Evolutionary conservation across 768 basidiomycete species (phyloP), one percentile per base, ranked within the genome.

Genomic region (Mrakia gelida): DNA sequence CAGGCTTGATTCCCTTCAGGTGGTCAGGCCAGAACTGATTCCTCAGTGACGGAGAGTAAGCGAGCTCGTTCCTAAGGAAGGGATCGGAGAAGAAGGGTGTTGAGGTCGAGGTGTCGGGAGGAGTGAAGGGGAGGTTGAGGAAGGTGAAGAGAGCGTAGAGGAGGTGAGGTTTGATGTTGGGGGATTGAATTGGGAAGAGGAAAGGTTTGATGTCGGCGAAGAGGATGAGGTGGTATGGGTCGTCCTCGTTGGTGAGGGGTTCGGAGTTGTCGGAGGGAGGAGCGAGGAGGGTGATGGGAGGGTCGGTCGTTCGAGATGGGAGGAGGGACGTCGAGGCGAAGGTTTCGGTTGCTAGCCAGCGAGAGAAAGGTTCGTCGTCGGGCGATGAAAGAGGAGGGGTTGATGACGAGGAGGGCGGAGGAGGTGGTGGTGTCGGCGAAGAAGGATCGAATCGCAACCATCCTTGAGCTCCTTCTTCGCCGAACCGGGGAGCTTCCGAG

Each of bases 191-290:
- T 23, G 82, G 71, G 79, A 85, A 83, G 43, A 86, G 82, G 63
- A 86, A 83, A 4, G 83, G 75, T 7, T 78, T 75, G 34, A 86
- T 80, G 76, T 86, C 86, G 75, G 77, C 71, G 75, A 84, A 86
- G n/a, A 86, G 81, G n/a, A 86, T 80, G 32, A 82, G 78, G 13
- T 83, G 80, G 79, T 82, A 86, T 0, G 85, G 85, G 77, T 86
- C 86, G 26, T 85, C 84, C 11, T 83, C 84, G 32, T 84, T 82
- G n/a, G 76, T 71, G 30, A 63, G 23, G 16, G 80, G 82, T 16
- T 80, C 78, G 38, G 80, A 79, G 15, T 21, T 16, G 54, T 54
- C 18, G 72, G 56, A 34, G 34, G 72, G 34, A 15, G 56, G 34
- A 23, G 56, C 16, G 38, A 28, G 18, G 15, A 56, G 30, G 34